phyloP scores from a whole-genome alignment of 768 basidiomycete species.

The Suillus clintonianus region DNA sequence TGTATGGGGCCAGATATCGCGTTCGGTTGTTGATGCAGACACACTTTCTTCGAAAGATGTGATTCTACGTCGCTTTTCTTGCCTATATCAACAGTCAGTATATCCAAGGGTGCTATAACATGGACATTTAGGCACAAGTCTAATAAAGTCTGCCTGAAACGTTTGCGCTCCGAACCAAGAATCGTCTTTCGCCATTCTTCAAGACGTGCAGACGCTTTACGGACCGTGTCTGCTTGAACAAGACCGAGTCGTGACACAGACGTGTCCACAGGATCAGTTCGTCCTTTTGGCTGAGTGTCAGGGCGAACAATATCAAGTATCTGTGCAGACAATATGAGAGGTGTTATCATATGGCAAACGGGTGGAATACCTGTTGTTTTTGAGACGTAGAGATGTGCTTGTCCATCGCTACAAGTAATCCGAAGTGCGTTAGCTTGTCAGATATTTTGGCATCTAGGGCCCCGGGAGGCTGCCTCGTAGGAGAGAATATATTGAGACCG shows the following conservation, averaged over 20 bases:
- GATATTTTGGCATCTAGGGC: slow-evolving; percentile 35
- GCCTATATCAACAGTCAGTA: slow-evolving; percentile 43
- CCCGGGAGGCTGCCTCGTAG: neutral
- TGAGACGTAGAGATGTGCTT: slow-evolving; percentile 61
- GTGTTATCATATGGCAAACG: neutral
- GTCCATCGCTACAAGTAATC: slow-evolving; percentile 65
- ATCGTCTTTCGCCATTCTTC: slow-evolving; percentile 76
- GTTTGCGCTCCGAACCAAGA: slow-evolving; percentile 66
- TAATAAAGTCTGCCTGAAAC: slow-evolving; percentile 67
- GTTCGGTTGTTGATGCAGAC: slow-evolving; percentile 65
- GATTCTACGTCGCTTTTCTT: slow-evolving; percentile 75
- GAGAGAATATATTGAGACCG: slow-evolving; percentile 53
- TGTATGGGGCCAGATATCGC: slow-evolving; percentile 78
- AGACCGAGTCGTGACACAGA: slow-evolving; percentile 17
- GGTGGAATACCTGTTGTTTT: slow-evolving; percentile 66
- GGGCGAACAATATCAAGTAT: slow-evolving; percentile 61
- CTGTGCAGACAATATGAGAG: slow-evolving; percentile 28
- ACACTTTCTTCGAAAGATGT: slow-evolving; percentile 62
- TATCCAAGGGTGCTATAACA: neutral
- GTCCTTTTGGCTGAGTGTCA: slow-evolving; percentile 9
- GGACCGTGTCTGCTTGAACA: slow-evolving; percentile 41
- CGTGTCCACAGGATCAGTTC: neutral
- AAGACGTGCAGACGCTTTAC: slow-evolving; percentile 63
- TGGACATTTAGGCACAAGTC: slow-evolving; percentile 54
- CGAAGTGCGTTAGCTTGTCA: slow-evolving; percentile 74